Base-by-base conservation (phyloP, 1,139 yeast genomes). In the Pneumocystis carinii region DNA sequence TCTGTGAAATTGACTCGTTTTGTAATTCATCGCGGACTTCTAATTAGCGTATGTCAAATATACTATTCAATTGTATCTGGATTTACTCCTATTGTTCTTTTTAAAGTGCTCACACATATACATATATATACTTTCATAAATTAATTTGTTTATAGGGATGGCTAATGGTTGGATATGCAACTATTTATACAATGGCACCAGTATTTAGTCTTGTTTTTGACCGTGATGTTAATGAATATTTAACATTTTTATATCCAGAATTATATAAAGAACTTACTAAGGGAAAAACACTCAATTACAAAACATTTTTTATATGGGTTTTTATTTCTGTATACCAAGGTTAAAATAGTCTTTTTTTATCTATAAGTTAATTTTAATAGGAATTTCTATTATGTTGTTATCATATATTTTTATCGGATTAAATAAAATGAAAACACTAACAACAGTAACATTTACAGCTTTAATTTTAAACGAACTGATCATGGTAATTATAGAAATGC, bases 131-230 rank as follows among this genome's bases (percentile, higher is more conserved):
- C 10, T 1, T 19, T 14, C 29, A 38, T 14, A 53, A 32, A 32
- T 32, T 39, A 29, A 39, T 17, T 32, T 61, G 24, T 48, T 48
- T 39, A 59, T 90, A 90, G 73, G 99, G 99, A 2, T 92, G 95
- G 86, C 78, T 94, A 63, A 90, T 94, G 97, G 98, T 94, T 59
- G 99, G 98, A 0, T 94, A 92, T 74, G 95, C 98, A 0, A 94
- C 98, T 0, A 79, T 89, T 62, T 94, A 92, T 73, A 94, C 99
- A 0, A 94, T 94, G 99, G 92, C 94, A 62, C 99, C 99, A 0
- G 98, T 94, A 1, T 94, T 94, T 71, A 88, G 97, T 0, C 76
- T 94, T 67, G 96, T 95, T 0, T 78, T 89, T 63, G 98, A 94
- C 73, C 83, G 85, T 66, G 99, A 94, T 73, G 90, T 94, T 63